A percentile compares a stretch with the other conserved stretches of the same genome.
These are phyloP conservation scores for Digitaria exilis DNA, from an alignment of 202 grass and related monocot genomes.

Conservation along the genomic window DNA sequence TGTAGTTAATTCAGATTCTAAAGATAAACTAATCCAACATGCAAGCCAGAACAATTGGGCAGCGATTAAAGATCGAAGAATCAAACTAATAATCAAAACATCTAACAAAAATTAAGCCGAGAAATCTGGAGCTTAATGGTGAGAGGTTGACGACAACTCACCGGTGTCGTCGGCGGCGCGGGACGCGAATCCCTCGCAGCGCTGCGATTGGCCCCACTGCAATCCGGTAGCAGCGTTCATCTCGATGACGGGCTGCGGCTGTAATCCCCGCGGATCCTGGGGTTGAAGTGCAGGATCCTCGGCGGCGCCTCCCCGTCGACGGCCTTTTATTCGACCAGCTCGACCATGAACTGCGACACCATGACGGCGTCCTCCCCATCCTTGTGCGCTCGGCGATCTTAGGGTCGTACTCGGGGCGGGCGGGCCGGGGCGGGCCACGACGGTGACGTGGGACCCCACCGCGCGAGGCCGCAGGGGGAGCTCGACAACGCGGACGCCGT, in stretches of 20 bases:
- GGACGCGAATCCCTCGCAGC: conserved; percentile 67
- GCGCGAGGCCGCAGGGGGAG: conserved; percentile 88
- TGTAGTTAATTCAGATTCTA: neutral
- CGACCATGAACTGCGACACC: conserved; percentile 95
- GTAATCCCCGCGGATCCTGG: conserved; percentile 79
- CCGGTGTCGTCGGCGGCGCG: conserved; percentile 66
- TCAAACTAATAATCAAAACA: neutral
- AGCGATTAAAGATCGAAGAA: neutral
- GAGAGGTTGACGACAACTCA: conserved; percentile 27
- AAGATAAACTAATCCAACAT: neutral
- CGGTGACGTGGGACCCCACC: conserved; percentile 85
- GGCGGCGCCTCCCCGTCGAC: conserved; percentile 93
- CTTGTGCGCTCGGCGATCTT: conserved; percentile 70
- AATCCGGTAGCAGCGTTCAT: conserved; percentile 85
- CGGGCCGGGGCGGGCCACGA: conserved; percentile 66
- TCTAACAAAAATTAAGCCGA: neutral
- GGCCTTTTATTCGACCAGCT: conserved; percentile 67
- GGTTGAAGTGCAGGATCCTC: conserved; percentile 87
- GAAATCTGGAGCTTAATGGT: neutral
- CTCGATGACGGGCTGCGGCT: conserved; percentile 76
- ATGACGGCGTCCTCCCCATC: conserved; percentile 55
- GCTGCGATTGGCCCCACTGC: conserved; percentile 79
- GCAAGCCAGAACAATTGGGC: neutral
- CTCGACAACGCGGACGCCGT: conserved; percentile 55
- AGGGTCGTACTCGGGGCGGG: conserved; percentile 61